These are phyloP conservation scores for Yamadazyma akitaensis DNA, from an alignment of 805 yeast genomes.

Conservation along the genomic window DNA sequence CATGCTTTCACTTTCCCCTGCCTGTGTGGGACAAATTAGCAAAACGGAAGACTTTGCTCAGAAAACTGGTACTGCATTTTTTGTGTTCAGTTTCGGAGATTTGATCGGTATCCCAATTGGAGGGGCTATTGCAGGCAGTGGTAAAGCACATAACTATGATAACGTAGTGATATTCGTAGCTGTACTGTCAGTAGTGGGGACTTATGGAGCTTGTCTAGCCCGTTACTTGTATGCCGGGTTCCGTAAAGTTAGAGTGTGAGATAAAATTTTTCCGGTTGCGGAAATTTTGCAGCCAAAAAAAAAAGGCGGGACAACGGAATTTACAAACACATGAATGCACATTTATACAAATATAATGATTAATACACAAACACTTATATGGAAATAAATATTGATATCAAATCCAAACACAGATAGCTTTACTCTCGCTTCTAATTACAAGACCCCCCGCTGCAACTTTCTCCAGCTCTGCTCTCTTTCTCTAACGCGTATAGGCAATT, in stretches of 20 bases:
- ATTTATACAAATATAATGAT: too few species aligned
- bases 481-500: not conserved
- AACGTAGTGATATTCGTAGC: slow-evolving; percentile 24
- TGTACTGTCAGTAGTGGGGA: slow-evolving; percentile 19
- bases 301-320: not conserved
- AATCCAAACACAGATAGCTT: not conserved
- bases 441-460: too few species aligned
- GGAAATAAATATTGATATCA: not conserved
- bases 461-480: not conserved
- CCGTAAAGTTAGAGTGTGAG: slow-evolving; percentile 6
- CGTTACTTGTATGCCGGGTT: slow-evolving; percentile 22
- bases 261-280: not conserved
- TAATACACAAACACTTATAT: not conserved
- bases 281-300: not conserved
- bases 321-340: not conserved
- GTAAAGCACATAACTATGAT: slow-evolving; percentile 12
- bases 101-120: slow-evolving; percentile 28
- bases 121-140: slow-evolving; percentile 21
- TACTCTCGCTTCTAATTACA: not conserved
- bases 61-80: slow-evolving; percentile 26
- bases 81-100: slow-evolving; percentile 25
- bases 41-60: slow-evolving; percentile 24
- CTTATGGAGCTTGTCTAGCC: slow-evolving; percentile 19
- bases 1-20: slow-evolving; percentile 21
- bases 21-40: slow-evolving; percentile 26